Evolutionary conservation across 495 filamentous ascomycete genomes (phyloP).

Genomic region (Podospora pseudocomata): DNA sequence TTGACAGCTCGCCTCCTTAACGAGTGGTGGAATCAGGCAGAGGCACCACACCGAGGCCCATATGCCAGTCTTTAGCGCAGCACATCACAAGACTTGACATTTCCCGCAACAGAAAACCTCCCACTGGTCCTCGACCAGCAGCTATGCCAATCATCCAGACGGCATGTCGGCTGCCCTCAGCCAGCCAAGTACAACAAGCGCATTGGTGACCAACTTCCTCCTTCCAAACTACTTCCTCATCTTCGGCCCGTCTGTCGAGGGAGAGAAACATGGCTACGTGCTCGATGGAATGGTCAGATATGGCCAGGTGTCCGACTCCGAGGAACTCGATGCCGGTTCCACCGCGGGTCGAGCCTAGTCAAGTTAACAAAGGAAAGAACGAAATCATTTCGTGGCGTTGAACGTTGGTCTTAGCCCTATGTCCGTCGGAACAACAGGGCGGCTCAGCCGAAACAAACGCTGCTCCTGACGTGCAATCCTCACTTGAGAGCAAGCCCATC

Average conservation of each 20-base stretch:
- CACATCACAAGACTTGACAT: too few species aligned
- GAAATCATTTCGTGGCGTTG: background rate
- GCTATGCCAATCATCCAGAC: background rate
- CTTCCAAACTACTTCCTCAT: background rate
- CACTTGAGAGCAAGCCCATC: background rate
- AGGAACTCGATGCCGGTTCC: background rate
- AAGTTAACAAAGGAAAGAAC: background rate
- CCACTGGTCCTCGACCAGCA: background rate
- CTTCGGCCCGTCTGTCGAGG: background rate
- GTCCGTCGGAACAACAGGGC: constrained; percentile 8
- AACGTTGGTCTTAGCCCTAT: background rate
- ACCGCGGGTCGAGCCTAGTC: background rate
- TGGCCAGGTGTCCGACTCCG: background rate
- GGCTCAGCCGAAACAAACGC: constrained; percentile 6
- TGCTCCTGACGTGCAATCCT: background rate
- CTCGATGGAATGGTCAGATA: background rate
- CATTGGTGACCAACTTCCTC: background rate
- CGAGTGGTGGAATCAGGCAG: background rate
- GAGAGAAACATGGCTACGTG: background rate
- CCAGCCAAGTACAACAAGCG: background rate
- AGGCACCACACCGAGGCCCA: background rate
- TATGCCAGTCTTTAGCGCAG: background rate
- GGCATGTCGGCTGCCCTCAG: background rate
- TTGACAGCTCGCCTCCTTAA: background rate
- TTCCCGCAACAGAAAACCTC: background rate